Percentiles rank a stretch among this genome's conserved stretches.
These are phyloP conservation scores for Neonectria magnoliae DNA, from an alignment of 2,329 filamentous ascomycete genomes.

Conservation along the genomic window DNA sequence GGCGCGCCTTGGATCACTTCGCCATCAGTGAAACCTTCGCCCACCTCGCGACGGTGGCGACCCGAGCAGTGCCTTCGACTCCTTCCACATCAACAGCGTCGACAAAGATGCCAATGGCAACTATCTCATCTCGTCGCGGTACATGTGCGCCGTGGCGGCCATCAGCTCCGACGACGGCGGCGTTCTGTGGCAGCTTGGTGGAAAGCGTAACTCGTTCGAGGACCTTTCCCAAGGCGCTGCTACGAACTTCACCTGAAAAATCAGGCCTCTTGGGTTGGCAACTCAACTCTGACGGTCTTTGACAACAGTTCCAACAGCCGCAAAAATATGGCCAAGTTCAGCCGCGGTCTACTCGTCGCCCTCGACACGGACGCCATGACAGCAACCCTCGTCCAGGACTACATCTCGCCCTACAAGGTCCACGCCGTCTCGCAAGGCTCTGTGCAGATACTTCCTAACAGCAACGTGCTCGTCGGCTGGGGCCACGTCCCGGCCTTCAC, in stretches of 20 bases:
- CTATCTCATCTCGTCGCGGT: conserved; percentile 64
- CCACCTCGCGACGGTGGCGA: conserved; percentile 35
- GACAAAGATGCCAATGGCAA: conserved; percentile 61
- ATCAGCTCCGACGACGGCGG: conserved; percentile 58
- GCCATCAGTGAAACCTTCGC: conserved; percentile 26
- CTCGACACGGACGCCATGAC: conserved; percentile 36
- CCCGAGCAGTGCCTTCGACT: conserved; percentile 57
- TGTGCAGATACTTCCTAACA: conserved; percentile 64
- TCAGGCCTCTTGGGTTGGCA: conserved; percentile 61
- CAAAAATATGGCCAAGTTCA: conserved; percentile 27
- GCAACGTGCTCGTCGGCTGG: conserved; percentile 67
- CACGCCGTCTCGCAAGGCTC: conserved; percentile 50
- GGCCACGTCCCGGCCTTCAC: conserved; percentile 60
- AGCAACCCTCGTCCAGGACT: conserved; percentile 53
- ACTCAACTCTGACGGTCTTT: conserved; percentile 59
- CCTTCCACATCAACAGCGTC: conserved; percentile 66
- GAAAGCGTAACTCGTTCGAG: conserved; percentile 53
- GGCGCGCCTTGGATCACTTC: conserved; percentile 48
- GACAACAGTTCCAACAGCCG: conserved; percentile 43
- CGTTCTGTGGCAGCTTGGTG: conserved; percentile 64
- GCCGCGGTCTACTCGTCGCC: conserved; percentile 40
- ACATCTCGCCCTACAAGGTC: conserved; percentile 57
- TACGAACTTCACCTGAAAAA: conserved; percentile 61
- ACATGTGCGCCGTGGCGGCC: conserved; percentile 57
- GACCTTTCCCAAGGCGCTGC: conserved; percentile 47